phyloP scores from a whole-genome alignment of 306 rosid genomes.

The Inga laurina region DNA sequence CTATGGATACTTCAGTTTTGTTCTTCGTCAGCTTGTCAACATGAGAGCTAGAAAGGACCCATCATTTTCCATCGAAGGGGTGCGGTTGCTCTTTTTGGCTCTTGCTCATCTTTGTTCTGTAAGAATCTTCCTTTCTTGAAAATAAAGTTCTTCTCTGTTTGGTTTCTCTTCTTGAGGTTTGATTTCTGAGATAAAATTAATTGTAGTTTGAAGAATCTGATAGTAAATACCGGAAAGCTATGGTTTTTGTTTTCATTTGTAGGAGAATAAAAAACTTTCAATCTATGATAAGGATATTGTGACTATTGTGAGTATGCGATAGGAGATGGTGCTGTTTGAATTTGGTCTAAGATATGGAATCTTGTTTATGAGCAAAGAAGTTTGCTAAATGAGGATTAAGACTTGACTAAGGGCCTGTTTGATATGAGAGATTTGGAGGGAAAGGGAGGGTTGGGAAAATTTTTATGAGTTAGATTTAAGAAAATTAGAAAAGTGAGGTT shows the following conservation, averaged over 20 bases:
- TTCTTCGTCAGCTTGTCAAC: not conserved
- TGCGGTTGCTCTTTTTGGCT: not conserved
- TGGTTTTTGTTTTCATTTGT: too few species aligned
- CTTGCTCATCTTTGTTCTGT: too few species aligned
- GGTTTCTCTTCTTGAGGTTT: not conserved
- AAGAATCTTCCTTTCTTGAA: not conserved
- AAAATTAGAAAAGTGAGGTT: too few species aligned
- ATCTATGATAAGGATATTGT: not conserved
- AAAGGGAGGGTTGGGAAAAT: too few species aligned
- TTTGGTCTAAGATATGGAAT: not conserved
- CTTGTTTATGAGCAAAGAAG: not conserved
- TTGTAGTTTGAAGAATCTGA: too few species aligned
- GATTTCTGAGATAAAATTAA: not conserved
- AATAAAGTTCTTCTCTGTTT: not conserved
- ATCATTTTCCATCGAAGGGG: not conserved
- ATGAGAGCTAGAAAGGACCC: not conserved
- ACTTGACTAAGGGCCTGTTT: too few species aligned
- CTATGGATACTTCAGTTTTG: not conserved
- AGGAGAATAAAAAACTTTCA: not conserved
- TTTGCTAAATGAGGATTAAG: not conserved
- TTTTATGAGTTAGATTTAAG: too few species aligned
- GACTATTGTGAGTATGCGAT: conserved; percentile 18
- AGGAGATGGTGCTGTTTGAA: conserved; percentile 2
- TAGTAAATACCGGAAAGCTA: too few species aligned
- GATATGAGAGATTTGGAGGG: too few species aligned